A percentile compares a stretch with the other conserved stretches of the same genome.
Conservation (phyloP, 2,329 filamentous ascomycete genomes). For the Fusarium subtropicale region DNA sequence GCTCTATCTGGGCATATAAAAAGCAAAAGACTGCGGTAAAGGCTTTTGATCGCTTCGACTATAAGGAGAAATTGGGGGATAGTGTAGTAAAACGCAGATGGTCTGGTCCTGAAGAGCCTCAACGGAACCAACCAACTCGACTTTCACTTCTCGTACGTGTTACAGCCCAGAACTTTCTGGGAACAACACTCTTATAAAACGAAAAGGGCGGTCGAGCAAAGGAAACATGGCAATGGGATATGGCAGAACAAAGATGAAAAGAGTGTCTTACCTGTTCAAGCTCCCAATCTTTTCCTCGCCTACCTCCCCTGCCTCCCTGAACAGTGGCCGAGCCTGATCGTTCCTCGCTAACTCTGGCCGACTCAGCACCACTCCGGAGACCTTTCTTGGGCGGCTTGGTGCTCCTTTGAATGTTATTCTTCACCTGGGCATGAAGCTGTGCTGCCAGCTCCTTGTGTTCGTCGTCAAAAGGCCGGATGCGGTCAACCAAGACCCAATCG, state of each 20-base stretch:
- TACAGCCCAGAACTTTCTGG: constrained; percentile 23
- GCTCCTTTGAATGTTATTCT: constrained; percentile 65
- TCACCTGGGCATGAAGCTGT: constrained; percentile 77
- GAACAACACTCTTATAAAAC: background rate
- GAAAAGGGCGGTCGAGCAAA: background rate
- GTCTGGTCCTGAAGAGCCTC: constrained; percentile 1
- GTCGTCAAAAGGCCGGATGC: constrained; percentile 91
- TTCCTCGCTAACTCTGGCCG: constrained; percentile 80
- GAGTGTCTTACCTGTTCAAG: constrained; percentile 76
- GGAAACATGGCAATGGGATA: background rate
- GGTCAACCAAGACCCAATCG: constrained; percentile 95
- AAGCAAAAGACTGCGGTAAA: background rate
- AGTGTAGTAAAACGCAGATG: constrained; percentile 12
- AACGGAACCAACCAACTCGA: constrained; percentile 12
- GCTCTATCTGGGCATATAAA: background rate
- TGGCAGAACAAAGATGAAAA: constrained; percentile 9
- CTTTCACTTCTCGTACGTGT: background rate
- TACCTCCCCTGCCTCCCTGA: constrained; percentile 73
- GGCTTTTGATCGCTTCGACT: background rate
- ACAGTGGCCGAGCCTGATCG: constrained; percentile 69
- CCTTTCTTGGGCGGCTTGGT: constrained; percentile 66
- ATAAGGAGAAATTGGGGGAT: background rate
- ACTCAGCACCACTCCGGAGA: constrained; percentile 57
- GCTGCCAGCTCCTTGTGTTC: constrained; percentile 92
- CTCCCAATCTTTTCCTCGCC: constrained; percentile 82